Evolutionary conservation across 352 stramenopile species (phyloP).

Genomic region (Sclerospora graminicola): DNA sequence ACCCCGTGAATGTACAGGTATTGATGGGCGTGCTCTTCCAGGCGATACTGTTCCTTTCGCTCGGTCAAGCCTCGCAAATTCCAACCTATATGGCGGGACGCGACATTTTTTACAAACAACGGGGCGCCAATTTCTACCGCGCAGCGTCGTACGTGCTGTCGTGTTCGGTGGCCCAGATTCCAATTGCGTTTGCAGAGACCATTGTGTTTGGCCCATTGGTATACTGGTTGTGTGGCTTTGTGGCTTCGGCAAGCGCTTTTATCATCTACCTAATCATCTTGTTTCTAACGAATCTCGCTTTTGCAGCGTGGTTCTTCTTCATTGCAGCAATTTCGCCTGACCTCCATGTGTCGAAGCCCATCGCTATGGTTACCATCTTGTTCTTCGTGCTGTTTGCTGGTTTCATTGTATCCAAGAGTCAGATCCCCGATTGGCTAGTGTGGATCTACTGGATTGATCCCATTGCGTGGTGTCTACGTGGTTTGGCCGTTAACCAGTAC

Average conservation of each 20-base stretch:
- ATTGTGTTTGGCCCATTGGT: slow-evolving; percentile 63
- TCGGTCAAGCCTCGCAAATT: slow-evolving; percentile 56
- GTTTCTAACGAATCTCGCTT: slow-evolving; percentile 24
- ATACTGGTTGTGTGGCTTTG: slow-evolving; percentile 65
- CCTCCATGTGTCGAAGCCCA: slow-evolving; percentile 17
- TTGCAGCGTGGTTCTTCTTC: slow-evolving; percentile 29
- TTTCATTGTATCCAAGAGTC: slow-evolving; percentile 16
- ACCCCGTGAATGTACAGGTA: slow-evolving; percentile 16
- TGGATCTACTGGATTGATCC: slow-evolving; percentile 54
- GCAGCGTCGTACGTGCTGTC: slow-evolving; percentile 40
- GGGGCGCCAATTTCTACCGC: slow-evolving; percentile 56
- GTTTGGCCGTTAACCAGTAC: slow-evolving; percentile 25
- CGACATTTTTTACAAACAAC: slow-evolving; percentile 71
- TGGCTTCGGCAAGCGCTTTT: slow-evolving; percentile 10
- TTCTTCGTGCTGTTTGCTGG: slow-evolving; percentile 34
- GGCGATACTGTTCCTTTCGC: slow-evolving; percentile 51
- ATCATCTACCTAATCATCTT: slow-evolving; percentile 10
- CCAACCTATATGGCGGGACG: slow-evolving; percentile 53
- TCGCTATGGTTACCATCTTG: slow-evolving; percentile 10
- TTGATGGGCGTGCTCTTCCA: slow-evolving; percentile 65
- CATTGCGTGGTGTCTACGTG: slow-evolving; percentile 27
- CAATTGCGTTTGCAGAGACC: slow-evolving; percentile 36
- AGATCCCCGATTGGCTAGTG: slow-evolving; percentile 13
- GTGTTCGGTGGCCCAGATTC: slow-evolving; percentile 41
- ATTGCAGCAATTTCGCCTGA: slow-evolving; percentile 14